phyloP scores from a whole-genome alignment of 225 moss, liverwort and hornwort genomes.

The Physcomitrellopsis africana region DNA sequence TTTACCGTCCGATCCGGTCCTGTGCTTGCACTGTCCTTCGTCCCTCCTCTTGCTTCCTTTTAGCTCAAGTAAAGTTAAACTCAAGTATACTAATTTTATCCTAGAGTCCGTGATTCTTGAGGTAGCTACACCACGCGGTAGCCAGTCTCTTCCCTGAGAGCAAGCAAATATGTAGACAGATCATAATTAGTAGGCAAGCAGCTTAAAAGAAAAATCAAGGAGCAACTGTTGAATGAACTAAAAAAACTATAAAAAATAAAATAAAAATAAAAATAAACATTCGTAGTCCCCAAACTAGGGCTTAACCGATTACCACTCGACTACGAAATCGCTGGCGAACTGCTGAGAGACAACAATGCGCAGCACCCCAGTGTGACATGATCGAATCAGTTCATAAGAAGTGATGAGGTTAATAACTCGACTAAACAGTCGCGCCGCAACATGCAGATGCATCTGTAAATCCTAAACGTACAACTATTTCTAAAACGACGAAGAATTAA shows the following conservation, averaged over 20 bases:
- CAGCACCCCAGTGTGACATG: not conserved
- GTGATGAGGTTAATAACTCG: not conserved
- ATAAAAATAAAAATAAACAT: too few species aligned
- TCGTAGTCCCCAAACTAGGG: too few species aligned
- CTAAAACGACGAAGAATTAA: not conserved
- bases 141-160: conserved; percentile 13
- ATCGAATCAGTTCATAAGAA: conserved; percentile 1
- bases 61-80: conserved; percentile 7
- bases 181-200: not conserved
- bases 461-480: not conserved
- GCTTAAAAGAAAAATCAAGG: not conserved
- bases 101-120: not conserved
- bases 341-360: not conserved
- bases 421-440: not conserved
- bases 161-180: not conserved
- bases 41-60: conserved; percentile 16
- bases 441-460: not conserved
- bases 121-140: conserved; percentile 13
- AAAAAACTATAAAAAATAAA: too few species aligned
- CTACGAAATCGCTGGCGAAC: too few species aligned
- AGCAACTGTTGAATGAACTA: too few species aligned
- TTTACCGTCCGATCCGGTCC: not conserved
- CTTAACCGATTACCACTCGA: too few species aligned
- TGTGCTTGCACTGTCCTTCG: not conserved
- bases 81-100: conserved; percentile 12